phyloP scores from a whole-genome alignment of 2,329 filamentous ascomycete genomes.

The Penicillium sp. region DNA sequence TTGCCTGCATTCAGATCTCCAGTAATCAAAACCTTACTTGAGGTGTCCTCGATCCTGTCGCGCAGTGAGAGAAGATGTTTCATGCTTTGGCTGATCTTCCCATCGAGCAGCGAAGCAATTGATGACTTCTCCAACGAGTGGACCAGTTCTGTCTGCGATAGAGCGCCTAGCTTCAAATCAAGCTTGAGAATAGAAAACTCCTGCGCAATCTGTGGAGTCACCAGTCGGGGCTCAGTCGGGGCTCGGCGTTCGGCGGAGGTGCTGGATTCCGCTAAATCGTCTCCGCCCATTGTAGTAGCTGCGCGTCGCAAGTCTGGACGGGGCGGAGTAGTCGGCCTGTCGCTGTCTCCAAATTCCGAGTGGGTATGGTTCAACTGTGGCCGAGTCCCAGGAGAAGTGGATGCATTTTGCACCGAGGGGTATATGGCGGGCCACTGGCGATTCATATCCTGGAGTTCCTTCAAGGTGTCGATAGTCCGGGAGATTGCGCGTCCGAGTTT shows the following conservation, averaged over 20 bases:
- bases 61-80: conserved; percentile 83
- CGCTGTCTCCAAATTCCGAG: conserved; percentile 34
- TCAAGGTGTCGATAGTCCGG: conserved; percentile 79
- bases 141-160: conserved; percentile 87
- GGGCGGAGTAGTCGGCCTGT: conserved; percentile 34
- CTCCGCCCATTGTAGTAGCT: conserved; percentile 68
- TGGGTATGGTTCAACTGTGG: conserved; percentile 39
- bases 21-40: conserved; percentile 94
- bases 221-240: conserved; percentile 73
- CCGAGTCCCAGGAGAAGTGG: conserved; percentile 33
- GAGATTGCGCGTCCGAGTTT: conserved; percentile 86
- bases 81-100: conserved; percentile 91
- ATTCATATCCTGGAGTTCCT: conserved; percentile 85
- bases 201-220: conserved; percentile 89
- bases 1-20: conserved; percentile 97
- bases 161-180: conserved; percentile 83
- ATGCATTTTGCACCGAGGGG: conserved; percentile 60
- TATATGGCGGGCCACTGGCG: conserved; percentile 92
- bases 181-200: conserved; percentile 96
- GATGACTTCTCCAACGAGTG: conserved; percentile 93
- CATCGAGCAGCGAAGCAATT: conserved; percentile 85
- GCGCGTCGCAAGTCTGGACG: conserved; percentile 66
- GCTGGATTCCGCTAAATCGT: conserved; percentile 70
- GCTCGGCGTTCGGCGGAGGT: conserved; percentile 64
- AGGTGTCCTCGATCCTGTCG: conserved; percentile 94